Percentiles rank a stretch among this genome's conserved stretches.
Conservation (phyloP, 2,329 filamentous ascomycete species). For the Tolypocladium tropicale region DNA sequence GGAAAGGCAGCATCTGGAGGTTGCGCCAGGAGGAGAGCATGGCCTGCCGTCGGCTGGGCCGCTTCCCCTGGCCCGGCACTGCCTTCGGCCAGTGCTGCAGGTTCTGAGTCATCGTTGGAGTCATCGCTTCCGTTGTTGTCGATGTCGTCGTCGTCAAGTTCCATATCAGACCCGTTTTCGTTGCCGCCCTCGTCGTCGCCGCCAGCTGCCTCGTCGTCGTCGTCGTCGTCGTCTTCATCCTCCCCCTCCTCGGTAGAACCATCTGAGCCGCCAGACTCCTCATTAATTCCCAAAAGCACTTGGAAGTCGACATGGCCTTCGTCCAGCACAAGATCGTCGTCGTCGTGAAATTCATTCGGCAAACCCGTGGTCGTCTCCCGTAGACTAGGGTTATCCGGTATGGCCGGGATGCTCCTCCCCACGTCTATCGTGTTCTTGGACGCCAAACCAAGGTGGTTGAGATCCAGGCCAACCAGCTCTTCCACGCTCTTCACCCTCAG, state of each 20-base stretch:
- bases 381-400: slow-evolving; percentile 21
- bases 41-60: too few relatives aligned
- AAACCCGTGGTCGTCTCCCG: not conserved
- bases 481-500: slow-evolving; percentile 21
- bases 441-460: slow-evolving; percentile 9
- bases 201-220: slow-evolving; percentile 8
- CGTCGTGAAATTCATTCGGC: not conserved
- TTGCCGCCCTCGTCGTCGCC: slow-evolving; percentile 8
- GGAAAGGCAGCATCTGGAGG: not conserved
- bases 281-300: not conserved
- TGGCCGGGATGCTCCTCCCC: slow-evolving; percentile 10
- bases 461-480: slow-evolving; percentile 21
- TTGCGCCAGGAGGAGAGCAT: not conserved
- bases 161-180: slow-evolving; percentile 8
- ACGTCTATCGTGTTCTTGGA: slow-evolving; percentile 15
- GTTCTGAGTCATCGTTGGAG: not conserved
- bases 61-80: not conserved
- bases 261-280: not conserved
- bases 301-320: not conserved
- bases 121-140: not conserved
- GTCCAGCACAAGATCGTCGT: not conserved
- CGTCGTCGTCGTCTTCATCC: slow-evolving; percentile 8
- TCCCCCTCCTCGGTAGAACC: slow-evolving; percentile 5
- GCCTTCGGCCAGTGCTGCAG: not conserved
- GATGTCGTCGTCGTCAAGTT: not conserved